phyloP scores from a whole-genome alignment of 768 basidiomycete species.

The Termitomyces sp. region DNA sequence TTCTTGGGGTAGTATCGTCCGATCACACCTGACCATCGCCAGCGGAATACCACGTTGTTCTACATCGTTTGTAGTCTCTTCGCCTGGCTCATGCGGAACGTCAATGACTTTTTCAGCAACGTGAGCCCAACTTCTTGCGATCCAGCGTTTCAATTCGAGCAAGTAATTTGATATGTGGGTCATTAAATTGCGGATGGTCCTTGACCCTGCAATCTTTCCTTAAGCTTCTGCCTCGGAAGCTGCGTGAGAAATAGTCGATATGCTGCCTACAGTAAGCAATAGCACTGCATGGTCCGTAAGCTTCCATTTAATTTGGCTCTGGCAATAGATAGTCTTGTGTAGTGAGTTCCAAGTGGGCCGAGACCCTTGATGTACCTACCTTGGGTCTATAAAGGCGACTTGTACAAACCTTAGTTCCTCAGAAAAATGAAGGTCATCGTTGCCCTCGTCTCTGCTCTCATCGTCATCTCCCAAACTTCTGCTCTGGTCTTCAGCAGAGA shows the following conservation, averaged over 20 bases:
- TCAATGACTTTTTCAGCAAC: not conserved
- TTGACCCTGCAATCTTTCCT: not conserved
- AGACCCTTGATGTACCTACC: not conserved
- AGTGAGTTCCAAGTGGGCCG: not conserved
- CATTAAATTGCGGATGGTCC: not conserved
- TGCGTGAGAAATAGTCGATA: not conserved
- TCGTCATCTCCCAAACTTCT: not conserved
- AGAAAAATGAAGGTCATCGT: not conserved
- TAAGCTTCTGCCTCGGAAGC: not conserved
- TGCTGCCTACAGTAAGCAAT: not conserved
- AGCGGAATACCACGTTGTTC: not conserved
- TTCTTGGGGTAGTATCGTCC: not conserved
- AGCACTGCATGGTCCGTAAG: not conserved
- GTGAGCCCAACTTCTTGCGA: not conserved
- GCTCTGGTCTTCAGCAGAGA: not conserved
- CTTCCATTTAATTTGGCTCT: not conserved
- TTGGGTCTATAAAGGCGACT: not conserved
- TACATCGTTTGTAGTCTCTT: not conserved
- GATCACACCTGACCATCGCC: no score
- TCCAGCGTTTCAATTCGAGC: not conserved
- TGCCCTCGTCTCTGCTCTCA: not conserved
- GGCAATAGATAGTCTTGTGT: not conserved
- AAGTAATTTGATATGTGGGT: not conserved
- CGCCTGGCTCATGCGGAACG: not conserved
- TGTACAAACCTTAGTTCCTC: not conserved